These are phyloP conservation scores for Glycine tomentella DNA, from an alignment of 306 rosid species.

Conservation along the genomic window DNA sequence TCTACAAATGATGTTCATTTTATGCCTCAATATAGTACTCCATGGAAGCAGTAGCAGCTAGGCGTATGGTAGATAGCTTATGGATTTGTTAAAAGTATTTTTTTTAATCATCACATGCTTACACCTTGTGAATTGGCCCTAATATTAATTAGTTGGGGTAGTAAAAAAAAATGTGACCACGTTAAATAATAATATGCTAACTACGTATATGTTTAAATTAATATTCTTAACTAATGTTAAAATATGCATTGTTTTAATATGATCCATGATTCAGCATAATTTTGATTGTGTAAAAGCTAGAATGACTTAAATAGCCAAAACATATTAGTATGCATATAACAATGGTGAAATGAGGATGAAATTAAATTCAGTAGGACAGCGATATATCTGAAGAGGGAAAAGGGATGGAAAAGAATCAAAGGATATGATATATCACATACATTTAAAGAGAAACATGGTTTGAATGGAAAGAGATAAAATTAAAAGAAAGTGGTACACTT, in stretches of 20 bases:
- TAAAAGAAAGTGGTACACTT: neutral
- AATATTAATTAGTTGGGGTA: neutral
- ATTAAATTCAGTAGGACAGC: neutral
- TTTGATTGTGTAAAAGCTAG: neutral
- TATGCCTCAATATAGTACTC: slow-evolving; percentile 4
- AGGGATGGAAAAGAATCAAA: neutral
- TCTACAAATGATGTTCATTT: slow-evolving; percentile 21
- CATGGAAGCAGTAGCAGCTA: neutral
- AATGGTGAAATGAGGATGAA: neutral
- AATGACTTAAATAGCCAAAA: neutral
- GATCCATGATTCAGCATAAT: neutral
- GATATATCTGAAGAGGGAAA: neutral
- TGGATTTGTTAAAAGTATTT: neutral
- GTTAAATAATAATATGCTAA: neutral
- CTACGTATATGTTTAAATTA: neutral
- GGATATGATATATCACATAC: neutral
- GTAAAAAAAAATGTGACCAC: neutral
- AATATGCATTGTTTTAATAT: neutral
- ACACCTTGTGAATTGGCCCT: neutral
- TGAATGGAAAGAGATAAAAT: slow-evolving; percentile 12
- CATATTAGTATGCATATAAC: neutral
- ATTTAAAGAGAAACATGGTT: slow-evolving; percentile 12
- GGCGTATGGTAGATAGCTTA: neutral
- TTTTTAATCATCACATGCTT: slow-evolving; percentile 5
- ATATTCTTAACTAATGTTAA: neutral